Base-by-base conservation (phyloP, 768 basidiomycete genomes). In the Mycena belliarum region DNA sequence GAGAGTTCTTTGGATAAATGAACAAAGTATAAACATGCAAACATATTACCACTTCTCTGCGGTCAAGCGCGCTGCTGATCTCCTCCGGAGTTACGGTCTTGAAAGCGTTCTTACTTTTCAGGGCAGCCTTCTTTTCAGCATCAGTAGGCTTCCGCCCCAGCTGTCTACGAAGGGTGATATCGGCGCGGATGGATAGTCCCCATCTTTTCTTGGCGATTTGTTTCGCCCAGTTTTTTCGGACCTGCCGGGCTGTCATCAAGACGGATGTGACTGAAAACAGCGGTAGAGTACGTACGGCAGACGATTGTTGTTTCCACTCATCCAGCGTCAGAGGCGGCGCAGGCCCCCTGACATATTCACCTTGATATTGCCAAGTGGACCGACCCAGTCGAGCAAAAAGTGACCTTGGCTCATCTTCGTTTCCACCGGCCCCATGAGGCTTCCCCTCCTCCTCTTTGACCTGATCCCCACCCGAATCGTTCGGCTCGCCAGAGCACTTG, bases 361-460 rank as follows among this genome's bases (percentile, higher is more conserved):
- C 73, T 52, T 69, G 51, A 49, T 73, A 75, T 20, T 68, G 67
- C 71, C 72, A 75, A 3, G 42, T 35, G 1, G 45, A 38, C 0
- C 14, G 6, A 2, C 43, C 54, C n/a, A 70, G 51, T 6, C 65
- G 54, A 14, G 66, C 63, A 24, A 68, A 55, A 11, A 67, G 33
- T 23, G 3, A 10, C 23, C 6, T 16, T 16, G 43, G 18, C 28
- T 3, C 47, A 37, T 41, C 41, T 37, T 35, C 37, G 2, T 18
- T 18, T 4, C 12, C 37, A 6, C 37, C 37, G 37, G 3, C 37
- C 18, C 18, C 18, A n/a, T 38, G 2, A 16, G 18, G 6, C 4
- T 18, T n/a, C 37, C 18, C 37, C 3, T n/a, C 37, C 35, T 16
- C 12, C 20, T 38, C 37, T 4, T n/a, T 6, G 5, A n/a, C 16